phyloP scores from a whole-genome alignment of 139 green algal genomes.

The Nannochloris sp. region DNA sequence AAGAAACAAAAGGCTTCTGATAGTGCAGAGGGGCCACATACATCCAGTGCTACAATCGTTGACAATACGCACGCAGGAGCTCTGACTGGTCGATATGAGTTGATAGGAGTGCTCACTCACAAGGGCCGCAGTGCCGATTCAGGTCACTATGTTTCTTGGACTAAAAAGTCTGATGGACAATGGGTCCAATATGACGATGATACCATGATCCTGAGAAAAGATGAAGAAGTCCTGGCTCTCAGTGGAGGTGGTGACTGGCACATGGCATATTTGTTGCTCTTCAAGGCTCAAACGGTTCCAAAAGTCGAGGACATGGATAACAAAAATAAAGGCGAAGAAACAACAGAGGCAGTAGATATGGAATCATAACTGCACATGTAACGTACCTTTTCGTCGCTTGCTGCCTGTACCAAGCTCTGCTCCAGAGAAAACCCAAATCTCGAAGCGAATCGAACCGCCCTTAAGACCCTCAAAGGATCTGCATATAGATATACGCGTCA shows the following conservation, averaged over 20 bases:
- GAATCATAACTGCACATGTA: not conserved
- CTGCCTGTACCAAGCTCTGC: slow-evolving; percentile 59
- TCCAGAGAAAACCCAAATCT: slow-evolving; percentile 83
- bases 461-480: slow-evolving; percentile 83
- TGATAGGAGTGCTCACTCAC: slow-evolving; percentile 90
- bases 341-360: not conserved
- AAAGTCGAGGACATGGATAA: not conserved
- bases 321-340: not conserved
- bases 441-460: slow-evolving; percentile 79
- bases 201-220: slow-evolving; percentile 50
- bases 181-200: slow-evolving; percentile 99
- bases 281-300: slow-evolving; percentile 44
- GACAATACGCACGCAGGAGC: slow-evolving; percentile 2
- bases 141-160: slow-evolving; percentile 95
- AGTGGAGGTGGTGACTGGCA: slow-evolving; percentile 88
- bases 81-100: slow-evolving; percentile 79
- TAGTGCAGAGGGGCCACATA: slow-evolving; percentile 4
- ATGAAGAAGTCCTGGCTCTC: slow-evolving; percentile 87
- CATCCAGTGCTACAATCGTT: slow-evolving; percentile 2
- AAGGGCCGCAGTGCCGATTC: slow-evolving; percentile 92
- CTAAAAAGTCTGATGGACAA: slow-evolving; percentile 73
- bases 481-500: slow-evolving; percentile 23
- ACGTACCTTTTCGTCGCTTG: slow-evolving; percentile 13
- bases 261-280: slow-evolving; percentile 94
- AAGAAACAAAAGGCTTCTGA: slow-evolving; percentile 21